Percentiles rank a stretch among this genome's conserved stretches.
Evolutionary conservation across 2,329 filamentous ascomycete genomes (phyloP).

Genomic region (Diplodia sapinea): DNA sequence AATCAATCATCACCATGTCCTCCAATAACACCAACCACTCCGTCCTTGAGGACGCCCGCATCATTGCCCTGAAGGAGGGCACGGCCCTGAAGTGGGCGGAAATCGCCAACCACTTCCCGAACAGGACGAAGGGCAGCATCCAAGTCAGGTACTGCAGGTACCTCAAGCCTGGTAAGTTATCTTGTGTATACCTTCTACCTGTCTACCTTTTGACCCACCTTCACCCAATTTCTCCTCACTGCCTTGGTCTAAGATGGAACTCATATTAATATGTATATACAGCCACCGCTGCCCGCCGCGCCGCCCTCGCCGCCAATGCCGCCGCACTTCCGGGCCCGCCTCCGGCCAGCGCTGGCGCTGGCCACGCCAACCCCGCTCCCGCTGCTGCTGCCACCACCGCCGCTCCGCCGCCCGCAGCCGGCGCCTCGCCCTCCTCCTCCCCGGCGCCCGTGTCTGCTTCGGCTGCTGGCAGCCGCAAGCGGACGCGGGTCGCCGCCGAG

Average conservation of each 20-base stretch:
- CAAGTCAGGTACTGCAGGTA: conserved; percentile 15
- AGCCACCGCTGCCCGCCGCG: conserved; percentile 2
- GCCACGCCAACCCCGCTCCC: not conserved
- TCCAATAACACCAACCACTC: not conserved
- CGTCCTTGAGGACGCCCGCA: conserved; percentile 11
- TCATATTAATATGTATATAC: not conserved
- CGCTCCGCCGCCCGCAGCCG: not conserved
- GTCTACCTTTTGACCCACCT: not conserved
- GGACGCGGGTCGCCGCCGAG: not conserved
- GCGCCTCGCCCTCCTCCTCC: not conserved
- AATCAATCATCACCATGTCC: not conserved
- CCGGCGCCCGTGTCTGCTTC: not conserved
- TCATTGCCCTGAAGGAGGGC: conserved; percentile 21
- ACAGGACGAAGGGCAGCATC: conserved; percentile 17
- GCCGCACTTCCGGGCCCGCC: not conserved
- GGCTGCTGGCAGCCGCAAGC: conserved; percentile 4
- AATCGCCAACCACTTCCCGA: conserved; percentile 10
- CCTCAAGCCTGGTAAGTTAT: not conserved
- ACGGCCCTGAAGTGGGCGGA: not conserved
- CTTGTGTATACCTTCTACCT: not conserved
- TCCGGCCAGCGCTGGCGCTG: not conserved
- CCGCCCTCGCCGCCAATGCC: conserved; percentile 3
- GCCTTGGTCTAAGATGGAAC: not conserved
- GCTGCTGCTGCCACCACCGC: not conserved
- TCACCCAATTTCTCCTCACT: not conserved